These are phyloP conservation scores for Phytophthora lateralis DNA, from an alignment of 352 stramenopile species.

Conservation along the genomic window DNA sequence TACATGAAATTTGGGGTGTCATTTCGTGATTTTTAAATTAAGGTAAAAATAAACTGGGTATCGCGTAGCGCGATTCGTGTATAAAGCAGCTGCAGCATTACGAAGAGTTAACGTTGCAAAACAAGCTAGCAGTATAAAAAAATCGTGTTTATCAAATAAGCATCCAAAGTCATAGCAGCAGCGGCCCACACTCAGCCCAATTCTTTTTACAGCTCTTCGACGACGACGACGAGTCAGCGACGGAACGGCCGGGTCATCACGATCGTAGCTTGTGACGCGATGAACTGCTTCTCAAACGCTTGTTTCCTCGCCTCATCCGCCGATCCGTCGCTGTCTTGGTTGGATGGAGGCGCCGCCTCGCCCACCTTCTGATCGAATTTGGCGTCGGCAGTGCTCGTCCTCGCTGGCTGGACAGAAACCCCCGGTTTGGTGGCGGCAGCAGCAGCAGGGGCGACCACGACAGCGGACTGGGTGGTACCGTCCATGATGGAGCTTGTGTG, in stretches of 20 bases:
- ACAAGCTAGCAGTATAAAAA: too few relatives aligned
- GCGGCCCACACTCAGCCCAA: too few relatives aligned
- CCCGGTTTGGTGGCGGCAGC: neutral
- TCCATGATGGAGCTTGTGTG: slow-evolving; percentile 5
- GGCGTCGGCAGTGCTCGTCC: neutral
- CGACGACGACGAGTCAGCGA: neutral
- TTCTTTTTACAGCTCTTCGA: neutral
- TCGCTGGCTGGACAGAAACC: slow-evolving; percentile 1
- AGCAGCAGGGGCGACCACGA: neutral
- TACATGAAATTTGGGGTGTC: too few relatives aligned
- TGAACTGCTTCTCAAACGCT: slow-evolving; percentile 15
- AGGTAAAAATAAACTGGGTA: too few relatives aligned
- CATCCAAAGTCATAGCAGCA: too few relatives aligned
- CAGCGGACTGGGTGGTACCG: slow-evolving; percentile 1
- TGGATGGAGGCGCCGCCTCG: neutral
- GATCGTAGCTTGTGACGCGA: slow-evolving; percentile 12
- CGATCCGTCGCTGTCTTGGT: slow-evolving; percentile 7
- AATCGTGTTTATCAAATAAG: too few relatives aligned
- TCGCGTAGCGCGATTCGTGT: too few relatives aligned
- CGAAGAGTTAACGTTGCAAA: too few relatives aligned
- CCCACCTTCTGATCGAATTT: slow-evolving; percentile 19
- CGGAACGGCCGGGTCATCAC: slow-evolving; percentile 6
- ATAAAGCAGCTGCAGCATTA: too few relatives aligned
- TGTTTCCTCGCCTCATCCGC: slow-evolving; percentile 7
- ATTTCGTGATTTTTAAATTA: too few relatives aligned